Evolutionary conservation across 208 protist species (phyloP).

Genomic region (Wallacemonas rigidus): DNA sequence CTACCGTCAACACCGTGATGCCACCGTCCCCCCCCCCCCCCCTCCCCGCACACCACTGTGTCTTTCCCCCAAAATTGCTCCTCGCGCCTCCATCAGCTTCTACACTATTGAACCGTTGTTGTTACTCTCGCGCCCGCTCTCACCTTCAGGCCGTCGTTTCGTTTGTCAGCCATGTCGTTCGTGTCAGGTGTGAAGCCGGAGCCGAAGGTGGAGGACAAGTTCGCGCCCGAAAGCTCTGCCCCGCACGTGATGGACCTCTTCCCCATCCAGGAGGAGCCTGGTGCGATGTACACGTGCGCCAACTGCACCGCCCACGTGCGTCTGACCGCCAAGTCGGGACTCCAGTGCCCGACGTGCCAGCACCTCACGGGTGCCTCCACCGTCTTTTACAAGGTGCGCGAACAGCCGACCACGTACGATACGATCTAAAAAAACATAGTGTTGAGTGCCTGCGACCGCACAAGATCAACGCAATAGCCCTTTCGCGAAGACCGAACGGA

Average conservation of each 20-base stretch:
- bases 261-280: constrained; percentile 28
- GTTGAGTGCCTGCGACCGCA: too few relatives aligned
- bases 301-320: constrained; percentile 78
- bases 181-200: constrained; percentile 39
- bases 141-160: too few relatives aligned
- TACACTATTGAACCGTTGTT: too few relatives aligned
- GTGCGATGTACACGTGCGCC: constrained; percentile 78
- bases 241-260: constrained; percentile 20
- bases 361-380: constrained; percentile 82
- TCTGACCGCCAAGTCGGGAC: constrained; percentile 45
- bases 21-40: too few relatives aligned
- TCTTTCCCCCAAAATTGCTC: too few relatives aligned
- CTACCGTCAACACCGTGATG: too few relatives aligned
- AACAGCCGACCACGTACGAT: constrained; percentile 82
- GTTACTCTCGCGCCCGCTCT: too few relatives aligned
- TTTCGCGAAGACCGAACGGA: too few relatives aligned
- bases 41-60: too few relatives aligned
- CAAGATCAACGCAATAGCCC: too few relatives aligned
- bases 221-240: background rate
- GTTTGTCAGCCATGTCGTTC: background rate
- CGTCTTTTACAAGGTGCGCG: constrained; percentile 91
- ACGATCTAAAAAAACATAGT: constrained; percentile 53
- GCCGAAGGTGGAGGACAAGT: constrained; percentile 34
- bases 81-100: too few relatives aligned
- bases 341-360: constrained; percentile 82